Evolutionary conservation across 2,329 filamentous ascomycete genomes (phyloP).

Genomic region (Apiospora malaysiana): DNA sequence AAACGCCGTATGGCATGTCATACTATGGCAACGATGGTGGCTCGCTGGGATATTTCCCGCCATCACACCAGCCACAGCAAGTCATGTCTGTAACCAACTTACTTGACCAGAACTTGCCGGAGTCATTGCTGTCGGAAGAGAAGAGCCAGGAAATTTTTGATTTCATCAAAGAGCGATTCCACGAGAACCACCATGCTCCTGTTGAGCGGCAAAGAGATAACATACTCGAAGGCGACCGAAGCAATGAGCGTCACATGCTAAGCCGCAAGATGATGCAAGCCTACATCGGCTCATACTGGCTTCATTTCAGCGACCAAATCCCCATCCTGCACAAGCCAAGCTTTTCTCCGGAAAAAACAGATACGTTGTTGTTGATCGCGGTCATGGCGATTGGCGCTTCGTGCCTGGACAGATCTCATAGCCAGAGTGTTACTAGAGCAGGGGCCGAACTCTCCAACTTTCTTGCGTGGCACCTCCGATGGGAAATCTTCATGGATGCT

Average conservation of each 20-base stretch:
- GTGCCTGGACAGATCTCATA: conserved; percentile 83
- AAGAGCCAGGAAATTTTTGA: conserved; percentile 85
- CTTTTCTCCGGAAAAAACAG: conserved; percentile 86
- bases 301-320: conserved; percentile 91
- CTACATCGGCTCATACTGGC: conserved; percentile 93
- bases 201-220: conserved; percentile 77
- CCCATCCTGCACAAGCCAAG: conserved; percentile 95
- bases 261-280: conserved; percentile 95
- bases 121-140: conserved; percentile 82
- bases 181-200: conserved; percentile 77
- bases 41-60: conserved; percentile 60
- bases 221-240: conserved; percentile 79
- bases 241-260: conserved; percentile 68
- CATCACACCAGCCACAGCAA: conserved; percentile 67
- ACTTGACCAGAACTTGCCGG: conserved; percentile 78
- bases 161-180: conserved; percentile 80
- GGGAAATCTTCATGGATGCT: conserved; percentile 92
- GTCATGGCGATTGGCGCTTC: conserved; percentile 94
- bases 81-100: conserved; percentile 91
- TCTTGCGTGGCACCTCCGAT: conserved; percentile 89
- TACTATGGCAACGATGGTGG: conserved; percentile 56
- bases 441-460: conserved; percentile 90
- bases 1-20: conserved; percentile 54
- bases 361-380: conserved; percentile 81
- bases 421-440: conserved; percentile 72